Conservation (phyloP, 2,329 filamentous ascomycete genomes). For the Aspergillus versicolor region DNA sequence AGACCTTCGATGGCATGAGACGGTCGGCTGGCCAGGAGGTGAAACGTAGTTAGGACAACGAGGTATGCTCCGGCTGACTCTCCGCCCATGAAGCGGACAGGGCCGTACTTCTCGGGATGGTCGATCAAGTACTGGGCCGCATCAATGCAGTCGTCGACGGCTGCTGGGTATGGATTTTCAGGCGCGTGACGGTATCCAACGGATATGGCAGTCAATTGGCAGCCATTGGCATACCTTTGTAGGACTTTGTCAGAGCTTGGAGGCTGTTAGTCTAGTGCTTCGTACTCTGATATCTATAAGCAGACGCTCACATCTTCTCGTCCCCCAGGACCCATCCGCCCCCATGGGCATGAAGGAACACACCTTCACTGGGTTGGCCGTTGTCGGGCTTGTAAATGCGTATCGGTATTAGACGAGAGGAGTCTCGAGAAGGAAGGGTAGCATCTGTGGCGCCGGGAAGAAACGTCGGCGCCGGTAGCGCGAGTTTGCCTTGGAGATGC, state of each 20-base stretch:
- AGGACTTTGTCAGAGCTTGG: conserved; percentile 48
- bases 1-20: not conserved
- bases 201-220: conserved; percentile 51
- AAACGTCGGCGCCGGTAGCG: conserved; percentile 48
- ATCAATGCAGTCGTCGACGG: conserved; percentile 2
- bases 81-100: conserved; percentile 4
- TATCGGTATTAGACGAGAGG: conserved; percentile 52
- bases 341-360: conserved; percentile 59
- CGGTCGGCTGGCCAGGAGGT: not conserved
- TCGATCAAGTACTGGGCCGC: conserved; percentile 8
- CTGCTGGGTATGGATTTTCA: conserved; percentile 58
- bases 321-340: conserved; percentile 43
- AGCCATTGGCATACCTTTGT: conserved; percentile 51
- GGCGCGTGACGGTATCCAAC: conserved; percentile 62
- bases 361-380: conserved; percentile 41
- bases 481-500: conserved; percentile 54
- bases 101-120: not conserved
- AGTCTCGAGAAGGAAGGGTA: conserved; percentile 53
- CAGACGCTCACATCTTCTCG: conserved; percentile 12
- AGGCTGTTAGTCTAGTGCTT: not conserved
- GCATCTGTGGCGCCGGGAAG: conserved; percentile 49
- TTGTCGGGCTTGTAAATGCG: conserved; percentile 53
- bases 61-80: conserved; percentile 10
- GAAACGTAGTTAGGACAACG: not conserved
- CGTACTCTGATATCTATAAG: not conserved